Conservation (phyloP, 2,329 filamentous ascomycete genomes). For the Cryphonectria naterciae region DNA sequence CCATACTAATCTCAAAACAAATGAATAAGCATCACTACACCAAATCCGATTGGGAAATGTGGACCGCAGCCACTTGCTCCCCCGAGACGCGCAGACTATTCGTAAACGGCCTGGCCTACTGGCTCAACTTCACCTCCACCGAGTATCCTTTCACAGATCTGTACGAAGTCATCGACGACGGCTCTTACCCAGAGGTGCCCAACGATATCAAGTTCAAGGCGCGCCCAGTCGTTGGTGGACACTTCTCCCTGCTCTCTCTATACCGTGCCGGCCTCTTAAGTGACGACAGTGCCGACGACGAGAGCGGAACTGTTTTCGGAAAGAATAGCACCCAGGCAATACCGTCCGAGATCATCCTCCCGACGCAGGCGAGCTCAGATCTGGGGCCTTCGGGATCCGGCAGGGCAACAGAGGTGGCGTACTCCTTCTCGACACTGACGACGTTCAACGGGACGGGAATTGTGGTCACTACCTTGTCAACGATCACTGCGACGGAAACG, state of each 20-base stretch:
- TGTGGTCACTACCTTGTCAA: conserved; percentile 9
- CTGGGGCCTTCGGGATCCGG: conserved; percentile 13
- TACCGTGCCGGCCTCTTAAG: conserved; percentile 18
- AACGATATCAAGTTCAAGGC: conserved; percentile 64
- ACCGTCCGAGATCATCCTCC: conserved; percentile 6
- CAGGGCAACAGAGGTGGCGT: conserved; percentile 12
- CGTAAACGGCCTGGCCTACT: conserved; percentile 64
- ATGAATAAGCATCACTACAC: conserved; percentile 62
- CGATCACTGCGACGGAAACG: conserved; percentile 5
- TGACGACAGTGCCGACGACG: background rate
- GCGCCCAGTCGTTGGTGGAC: conserved; percentile 72
- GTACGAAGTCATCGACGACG: conserved; percentile 66
- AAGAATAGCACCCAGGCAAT: conserved; percentile 6
- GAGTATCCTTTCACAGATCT: conserved; percentile 70
- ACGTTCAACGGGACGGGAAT: background rate
- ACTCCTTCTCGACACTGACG: conserved; percentile 10
- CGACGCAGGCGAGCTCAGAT: conserved; percentile 11
- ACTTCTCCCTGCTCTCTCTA: conserved; percentile 71
- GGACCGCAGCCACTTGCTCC: conserved; percentile 67
- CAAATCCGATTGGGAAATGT: conserved; percentile 77
- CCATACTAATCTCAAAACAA: background rate
- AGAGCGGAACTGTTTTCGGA: conserved; percentile 5
- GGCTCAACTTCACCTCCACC: conserved; percentile 70
- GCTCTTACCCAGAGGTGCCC: conserved; percentile 56
- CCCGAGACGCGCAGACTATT: conserved; percentile 61